Conservation (phyloP, 2,329 filamentous ascomycete genomes). For the Triangularia setosa region DNA sequence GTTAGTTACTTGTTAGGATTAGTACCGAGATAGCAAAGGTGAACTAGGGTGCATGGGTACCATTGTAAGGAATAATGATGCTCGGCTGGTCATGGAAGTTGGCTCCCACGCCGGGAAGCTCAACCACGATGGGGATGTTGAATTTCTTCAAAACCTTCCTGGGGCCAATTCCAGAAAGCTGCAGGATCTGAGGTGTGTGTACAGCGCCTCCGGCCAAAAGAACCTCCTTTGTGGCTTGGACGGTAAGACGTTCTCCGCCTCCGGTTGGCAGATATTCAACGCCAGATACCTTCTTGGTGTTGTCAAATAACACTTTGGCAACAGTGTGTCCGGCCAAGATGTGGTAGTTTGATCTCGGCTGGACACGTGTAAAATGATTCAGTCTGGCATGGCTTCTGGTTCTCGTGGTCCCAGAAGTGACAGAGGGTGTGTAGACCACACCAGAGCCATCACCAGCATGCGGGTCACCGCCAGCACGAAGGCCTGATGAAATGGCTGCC, state of each 20-base stretch:
- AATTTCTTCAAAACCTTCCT: conserved; percentile 33
- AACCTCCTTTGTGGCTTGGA: conserved; percentile 34
- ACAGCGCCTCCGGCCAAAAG: conserved; percentile 40
- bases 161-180: conserved; percentile 48
- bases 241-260: conserved; percentile 5
- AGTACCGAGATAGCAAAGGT: background rate
- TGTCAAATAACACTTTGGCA: conserved; percentile 47
- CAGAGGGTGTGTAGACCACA: conserved; percentile 2
- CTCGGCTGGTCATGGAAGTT: conserved; percentile 42
- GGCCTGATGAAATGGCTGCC: background rate
- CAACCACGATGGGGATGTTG: conserved; percentile 38
- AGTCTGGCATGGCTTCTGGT: conserved; percentile 26
- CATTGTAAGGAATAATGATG: conserved; percentile 20
- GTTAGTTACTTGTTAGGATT: conserved; percentile 20
- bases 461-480: background rate
- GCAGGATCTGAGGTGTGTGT: conserved; percentile 43
- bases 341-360: conserved; percentile 53
- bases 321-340: conserved; percentile 46
- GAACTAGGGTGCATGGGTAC: background rate
- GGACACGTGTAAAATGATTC: conserved; percentile 30
- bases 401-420: conserved; percentile 9
- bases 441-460: background rate
- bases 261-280: conserved; percentile 53
- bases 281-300: conserved; percentile 51
- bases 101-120: conserved; percentile 47